Conservation (phyloP, 2,329 filamentous ascomycete genomes). For the Sporothrix pseudoabietina region DNA sequence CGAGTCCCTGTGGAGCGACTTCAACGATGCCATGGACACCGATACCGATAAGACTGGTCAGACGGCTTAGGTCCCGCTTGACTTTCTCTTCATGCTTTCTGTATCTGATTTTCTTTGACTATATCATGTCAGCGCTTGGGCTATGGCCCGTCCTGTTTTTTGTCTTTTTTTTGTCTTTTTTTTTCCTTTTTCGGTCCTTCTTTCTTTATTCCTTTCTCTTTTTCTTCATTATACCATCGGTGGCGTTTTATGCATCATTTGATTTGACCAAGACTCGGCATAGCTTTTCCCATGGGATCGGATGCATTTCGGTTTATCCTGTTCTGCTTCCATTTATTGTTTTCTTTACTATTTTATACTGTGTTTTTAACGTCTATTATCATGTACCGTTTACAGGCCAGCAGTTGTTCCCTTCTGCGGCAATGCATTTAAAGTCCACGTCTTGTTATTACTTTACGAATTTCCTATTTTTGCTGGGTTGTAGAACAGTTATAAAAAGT, state of each 20-base stretch:
- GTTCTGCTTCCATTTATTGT: background rate
- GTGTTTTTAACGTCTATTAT: background rate
- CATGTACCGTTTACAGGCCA: background rate
- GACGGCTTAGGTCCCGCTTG: background rate
- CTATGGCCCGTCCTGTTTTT: background rate
- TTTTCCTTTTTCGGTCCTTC: too few species aligned
- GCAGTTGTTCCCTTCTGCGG: background rate
- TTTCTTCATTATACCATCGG: slow-evolving; percentile 1
- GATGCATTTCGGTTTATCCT: background rate
- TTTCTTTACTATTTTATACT: background rate
- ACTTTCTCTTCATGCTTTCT: background rate
- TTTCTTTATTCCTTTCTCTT: too few species aligned
- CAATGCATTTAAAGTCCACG: background rate
- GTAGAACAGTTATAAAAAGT: background rate
- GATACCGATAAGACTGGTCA: slow-evolving; percentile 13
- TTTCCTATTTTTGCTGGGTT: background rate
- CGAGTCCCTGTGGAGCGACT: slow-evolving; percentile 36
- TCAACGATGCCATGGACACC: slow-evolving; percentile 30
- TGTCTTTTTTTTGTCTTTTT: background rate
- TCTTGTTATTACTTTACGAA: background rate
- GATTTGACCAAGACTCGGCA: background rate
- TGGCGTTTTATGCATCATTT: background rate
- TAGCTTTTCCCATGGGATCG: background rate
- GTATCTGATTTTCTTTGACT: background rate
- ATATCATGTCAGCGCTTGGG: background rate